phyloP scores from a whole-genome alignment of 192 early-diverging fungal genomes.

The Jimgerdemannia lactiflua region DNA sequence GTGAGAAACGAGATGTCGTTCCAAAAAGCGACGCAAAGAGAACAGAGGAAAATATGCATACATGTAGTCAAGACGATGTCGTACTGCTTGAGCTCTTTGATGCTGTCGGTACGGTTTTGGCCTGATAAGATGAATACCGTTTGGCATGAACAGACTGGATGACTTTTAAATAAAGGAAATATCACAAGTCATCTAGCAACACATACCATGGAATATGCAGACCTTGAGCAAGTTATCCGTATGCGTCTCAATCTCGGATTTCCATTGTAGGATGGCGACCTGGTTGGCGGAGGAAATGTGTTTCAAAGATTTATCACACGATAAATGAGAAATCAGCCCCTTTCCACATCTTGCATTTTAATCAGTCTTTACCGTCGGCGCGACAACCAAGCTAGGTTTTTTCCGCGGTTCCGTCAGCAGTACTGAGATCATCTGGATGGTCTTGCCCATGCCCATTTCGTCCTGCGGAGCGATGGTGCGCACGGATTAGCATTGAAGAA shows the following conservation, averaged over 20 bases:
- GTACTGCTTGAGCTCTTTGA: slow-evolving; percentile 55
- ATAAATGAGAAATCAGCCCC: not conserved
- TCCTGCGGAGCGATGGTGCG: slow-evolving; percentile 39
- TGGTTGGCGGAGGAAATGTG: not conserved
- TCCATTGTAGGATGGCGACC: slow-evolving; percentile 85
- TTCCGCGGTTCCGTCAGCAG: slow-evolving; percentile 58
- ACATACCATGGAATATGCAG: slow-evolving; percentile 67
- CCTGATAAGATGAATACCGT: slow-evolving; percentile 1
- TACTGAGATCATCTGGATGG: slow-evolving; percentile 87
- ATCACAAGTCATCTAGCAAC: not conserved
- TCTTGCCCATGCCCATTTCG: slow-evolving; percentile 96
- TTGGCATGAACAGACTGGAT: not conserved
- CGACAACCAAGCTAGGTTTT: slow-evolving; percentile 79
- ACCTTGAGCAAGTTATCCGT: slow-evolving; percentile 59
- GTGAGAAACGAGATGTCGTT: not conserved
- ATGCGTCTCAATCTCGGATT: slow-evolving; percentile 69
- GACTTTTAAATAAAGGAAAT: too few species aligned
- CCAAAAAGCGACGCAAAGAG: not conserved
- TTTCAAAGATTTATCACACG: too few species aligned
- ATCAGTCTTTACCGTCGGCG: slow-evolving; percentile 63
- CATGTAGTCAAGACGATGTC: slow-evolving; percentile 80
- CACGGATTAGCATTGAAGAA: not conserved
- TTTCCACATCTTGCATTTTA: too few species aligned
- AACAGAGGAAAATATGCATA: slow-evolving; percentile 17
- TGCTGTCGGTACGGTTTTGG: slow-evolving; percentile 50